Base-by-base conservation (phyloP, 2,329 filamentous ascomycete genomes). In the Sphaerulina vaccinii region DNA sequence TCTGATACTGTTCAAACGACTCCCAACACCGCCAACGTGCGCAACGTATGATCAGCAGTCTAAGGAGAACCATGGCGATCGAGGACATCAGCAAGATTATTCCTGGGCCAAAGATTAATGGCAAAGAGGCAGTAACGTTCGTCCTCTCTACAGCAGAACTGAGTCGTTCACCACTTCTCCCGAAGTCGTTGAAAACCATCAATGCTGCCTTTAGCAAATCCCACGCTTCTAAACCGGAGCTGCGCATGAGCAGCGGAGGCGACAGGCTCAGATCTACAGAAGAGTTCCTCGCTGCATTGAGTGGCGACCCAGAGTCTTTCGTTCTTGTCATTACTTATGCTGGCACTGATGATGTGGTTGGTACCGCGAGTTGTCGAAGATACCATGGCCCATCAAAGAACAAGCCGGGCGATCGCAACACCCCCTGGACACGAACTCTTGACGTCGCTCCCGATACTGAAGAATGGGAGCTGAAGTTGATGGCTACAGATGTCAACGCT, bases 391-490 rank as follows among this genome's bases (percentile, higher is more conserved):
- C 50, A 2, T 9, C 44, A 7, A 29, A 49, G 21, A 38, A 52
- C 7, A 36, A 15, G 7, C 38, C 29, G 6, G n/a, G 33, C 2
- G 44, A 32, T 24, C 15, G 23, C 5, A 42, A 50, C 16, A 29
- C 36, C 13, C 38, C 40, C 13, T 59, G 57, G 57, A 6, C 50
- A 5, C 39, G 57, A 6, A 51, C 23, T 10, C 16, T 38, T 2
- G 27, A 41, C 5, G 42, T 53, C 4, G 49, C 50, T 22, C n/a
- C 42, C 6, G 57, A 45, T 8, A 45, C 32, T 9, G 55, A 53
- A 22, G 57, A 59, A 38, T 59, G 48, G 50, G 54, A 57, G 15
- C 18, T 57, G n/a, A 57, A 55, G 29, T 16, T 59, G 9, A 55
- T 57, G 52, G 51, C 47, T 6, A 51, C 49, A 2, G 15, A 48